Base-by-base conservation (phyloP, 805 yeast species). In the Nakazawaea holstii region DNA sequence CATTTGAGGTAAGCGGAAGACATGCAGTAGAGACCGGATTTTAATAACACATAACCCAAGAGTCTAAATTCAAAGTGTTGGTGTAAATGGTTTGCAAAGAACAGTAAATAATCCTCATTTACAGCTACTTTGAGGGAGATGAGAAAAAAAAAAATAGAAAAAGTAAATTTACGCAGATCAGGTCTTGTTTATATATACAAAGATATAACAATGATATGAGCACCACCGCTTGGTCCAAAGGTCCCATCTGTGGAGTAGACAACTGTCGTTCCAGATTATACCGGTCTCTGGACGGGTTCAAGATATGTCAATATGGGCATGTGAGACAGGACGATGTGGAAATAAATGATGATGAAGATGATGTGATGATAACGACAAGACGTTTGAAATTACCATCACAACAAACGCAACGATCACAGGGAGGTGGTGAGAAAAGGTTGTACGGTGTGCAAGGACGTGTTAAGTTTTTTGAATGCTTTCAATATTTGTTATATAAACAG, bases 281-380 rank as follows among this genome's bases (percentile, higher is more conserved):
- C 79, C 74, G 84, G 43, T 64, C 78, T 29, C 67, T 80, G 3
- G 88, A 86, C 57, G 99, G 99, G 26, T 79, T 79, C 43, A 75
- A 82, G 48, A 83, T 91, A 9, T 92, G 99, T 61, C 92, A 87
- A 57, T 84, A 77, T 58, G 98, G 98, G 5, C 99, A 92, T 65
- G 90, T 91, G 17, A 77, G 79, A 64, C 92, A 83, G 53, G 90
- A 91, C 32, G 85, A 82, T 52, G 59, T 85, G 27, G 95, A 88
- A 60, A 72, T 80, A 52, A 87, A 86, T 52, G 92, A 88, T 57
- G 96, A 88, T 41, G 90, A 84, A n/a, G 92, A 82, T 50, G 84
- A 77, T 32, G 62, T 64, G 29, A 67, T 61, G 39, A 73, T 73
- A 10, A 67, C 70, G 10, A 80, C 88, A 5, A 71, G 78, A 56